A percentile compares a stretch with the other conserved stretches of the same genome.
Conservation (phyloP, 345 rosid genomes). For the Melaleuca quinquenervia region DNA sequence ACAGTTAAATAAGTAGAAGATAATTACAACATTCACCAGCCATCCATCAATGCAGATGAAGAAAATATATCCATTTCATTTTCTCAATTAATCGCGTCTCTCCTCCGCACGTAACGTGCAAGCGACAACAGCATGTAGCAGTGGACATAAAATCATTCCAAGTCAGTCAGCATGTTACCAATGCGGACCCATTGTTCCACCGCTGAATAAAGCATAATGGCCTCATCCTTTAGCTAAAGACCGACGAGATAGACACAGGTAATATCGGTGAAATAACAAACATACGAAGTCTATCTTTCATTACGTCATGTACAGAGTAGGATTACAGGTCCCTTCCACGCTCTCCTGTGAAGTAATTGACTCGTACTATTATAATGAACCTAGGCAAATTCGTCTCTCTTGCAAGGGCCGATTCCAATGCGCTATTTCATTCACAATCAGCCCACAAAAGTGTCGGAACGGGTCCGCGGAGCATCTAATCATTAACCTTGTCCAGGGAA, state of each 20-base stretch:
- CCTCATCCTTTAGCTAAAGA: neutral
- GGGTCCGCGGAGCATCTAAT: neutral
- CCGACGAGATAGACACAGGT: neutral
- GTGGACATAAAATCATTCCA: neutral
- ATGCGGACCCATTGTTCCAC: neutral
- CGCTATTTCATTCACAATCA: neutral
- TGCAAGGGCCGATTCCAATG: neutral
- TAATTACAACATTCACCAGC: neutral
- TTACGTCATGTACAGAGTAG: neutral
- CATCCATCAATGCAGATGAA: neutral
- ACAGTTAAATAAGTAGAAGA: neutral
- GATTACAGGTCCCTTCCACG: neutral
- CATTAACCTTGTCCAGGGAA: neutral
- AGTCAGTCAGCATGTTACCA: neutral
- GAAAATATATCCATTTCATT: neutral
- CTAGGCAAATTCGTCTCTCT: neutral
- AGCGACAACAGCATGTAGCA: neutral
- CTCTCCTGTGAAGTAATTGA: neutral
- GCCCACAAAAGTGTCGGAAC: neutral
- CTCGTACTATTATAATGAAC: neutral
- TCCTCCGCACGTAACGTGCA: neutral
- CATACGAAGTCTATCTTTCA: neutral
- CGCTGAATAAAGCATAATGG: neutral
- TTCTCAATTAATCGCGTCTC: neutral
- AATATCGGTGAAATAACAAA: neutral